Conservation (phyloP, 2,329 filamentous ascomycete species). For the Fusarium agapanthi region DNA sequence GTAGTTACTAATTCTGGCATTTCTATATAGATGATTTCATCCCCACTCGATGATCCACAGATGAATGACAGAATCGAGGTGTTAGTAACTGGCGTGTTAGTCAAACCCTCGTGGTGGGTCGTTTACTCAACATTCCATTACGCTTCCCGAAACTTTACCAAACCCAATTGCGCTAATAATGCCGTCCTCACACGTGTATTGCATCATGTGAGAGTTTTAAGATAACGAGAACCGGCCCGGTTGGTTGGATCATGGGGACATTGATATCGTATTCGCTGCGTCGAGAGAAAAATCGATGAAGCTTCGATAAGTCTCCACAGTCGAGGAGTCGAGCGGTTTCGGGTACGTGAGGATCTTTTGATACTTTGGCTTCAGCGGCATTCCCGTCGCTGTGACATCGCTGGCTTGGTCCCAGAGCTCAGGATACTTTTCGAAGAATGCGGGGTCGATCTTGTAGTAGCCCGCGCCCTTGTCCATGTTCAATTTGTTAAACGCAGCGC, state of each 20-base stretch:
- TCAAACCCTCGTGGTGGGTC: constrained; percentile 30
- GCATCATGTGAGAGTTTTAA: constrained; percentile 7
- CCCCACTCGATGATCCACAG: constrained; percentile 29
- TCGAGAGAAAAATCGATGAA: constrained; percentile 47
- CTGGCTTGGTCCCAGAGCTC: constrained; percentile 42
- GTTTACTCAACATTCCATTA: constrained; percentile 36
- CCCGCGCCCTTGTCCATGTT: constrained; percentile 46
- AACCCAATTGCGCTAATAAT: background rate
- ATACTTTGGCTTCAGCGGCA: constrained; percentile 42
- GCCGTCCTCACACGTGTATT: background rate
- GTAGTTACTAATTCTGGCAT: background rate
- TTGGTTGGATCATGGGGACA: background rate
- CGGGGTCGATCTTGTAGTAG: constrained; percentile 47
- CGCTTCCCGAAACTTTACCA: constrained; percentile 11
- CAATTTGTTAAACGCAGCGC: constrained; percentile 39
- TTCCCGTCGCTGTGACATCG: constrained; percentile 41
- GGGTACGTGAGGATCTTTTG: constrained; percentile 45
- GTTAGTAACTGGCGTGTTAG: constrained; percentile 39
- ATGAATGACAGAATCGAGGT: constrained; percentile 8
- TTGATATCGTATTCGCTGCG: constrained; percentile 33
- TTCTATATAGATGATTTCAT: constrained; percentile 28
- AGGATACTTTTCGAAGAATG: constrained; percentile 45
- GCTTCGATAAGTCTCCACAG: constrained; percentile 45
- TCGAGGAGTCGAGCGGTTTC: constrained; percentile 40
- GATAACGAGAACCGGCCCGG: background rate